These are phyloP conservation scores for Phytophthora pisi DNA, from an alignment of 352 stramenopile genomes.

Conservation along the genomic window DNA sequence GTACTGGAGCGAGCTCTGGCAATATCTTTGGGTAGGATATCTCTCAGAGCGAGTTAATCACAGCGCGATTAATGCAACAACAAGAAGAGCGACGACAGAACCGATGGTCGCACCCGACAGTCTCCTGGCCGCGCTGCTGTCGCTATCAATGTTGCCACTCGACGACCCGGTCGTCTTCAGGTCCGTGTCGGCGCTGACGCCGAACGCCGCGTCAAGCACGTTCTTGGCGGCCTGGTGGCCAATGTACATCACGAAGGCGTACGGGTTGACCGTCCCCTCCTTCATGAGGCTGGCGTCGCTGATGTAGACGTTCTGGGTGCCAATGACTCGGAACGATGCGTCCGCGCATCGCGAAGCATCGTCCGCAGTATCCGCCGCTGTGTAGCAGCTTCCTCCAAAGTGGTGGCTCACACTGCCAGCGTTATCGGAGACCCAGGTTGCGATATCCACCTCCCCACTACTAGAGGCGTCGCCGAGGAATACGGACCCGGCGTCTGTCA, in stretches of 20 bases:
- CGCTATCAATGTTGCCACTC: constrained; percentile 4
- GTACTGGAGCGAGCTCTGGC: background rate
- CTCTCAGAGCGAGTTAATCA: background rate
- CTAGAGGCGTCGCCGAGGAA: constrained; percentile 21
- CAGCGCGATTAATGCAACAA: background rate
- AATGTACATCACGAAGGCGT: constrained; percentile 61
- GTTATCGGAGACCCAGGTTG: constrained; percentile 40
- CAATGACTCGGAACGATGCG: constrained; percentile 40
- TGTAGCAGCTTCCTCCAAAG: constrained; percentile 54
- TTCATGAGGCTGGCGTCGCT: constrained; percentile 54
- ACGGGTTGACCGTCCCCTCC: constrained; percentile 53
- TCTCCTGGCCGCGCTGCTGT: constrained; percentile 4
- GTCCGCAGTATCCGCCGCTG: constrained; percentile 32
- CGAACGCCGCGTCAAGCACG: constrained; percentile 38
- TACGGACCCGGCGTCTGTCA: constrained; percentile 34
- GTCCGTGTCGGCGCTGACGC: constrained; percentile 12
- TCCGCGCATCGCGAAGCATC: constrained; percentile 27
- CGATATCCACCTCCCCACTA: constrained; percentile 21
- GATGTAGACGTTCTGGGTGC: constrained; percentile 48
- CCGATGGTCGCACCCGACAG: constrained; percentile 5
- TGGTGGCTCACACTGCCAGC: constrained; percentile 40
- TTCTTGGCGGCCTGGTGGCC: constrained; percentile 45
- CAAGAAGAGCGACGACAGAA: background rate
- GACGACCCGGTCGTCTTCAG: background rate
- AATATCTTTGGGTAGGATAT: background rate